Base-by-base conservation (phyloP, 805 yeast genomes). In the Candida easanensis region DNA sequence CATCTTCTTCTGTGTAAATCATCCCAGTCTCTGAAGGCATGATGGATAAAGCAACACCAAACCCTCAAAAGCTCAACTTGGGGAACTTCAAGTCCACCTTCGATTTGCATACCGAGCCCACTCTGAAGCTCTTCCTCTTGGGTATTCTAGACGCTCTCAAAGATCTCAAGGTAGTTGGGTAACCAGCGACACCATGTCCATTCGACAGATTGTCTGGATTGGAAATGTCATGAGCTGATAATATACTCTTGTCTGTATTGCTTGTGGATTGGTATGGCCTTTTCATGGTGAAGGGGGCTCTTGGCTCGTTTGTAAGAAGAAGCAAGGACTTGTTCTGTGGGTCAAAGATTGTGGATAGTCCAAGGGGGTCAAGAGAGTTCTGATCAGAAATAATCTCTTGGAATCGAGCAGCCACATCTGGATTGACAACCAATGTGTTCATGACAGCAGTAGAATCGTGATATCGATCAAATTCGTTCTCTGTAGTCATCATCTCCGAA, bases 71-170 rank as follows among this genome's bases (percentile, higher is more conserved):
- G 21, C 27, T 37, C 36, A 40, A 42, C 33, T 41, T 50, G 14
- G 54, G 51, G 20, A 50, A 50, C 31, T 35, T 42, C 31, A 52
- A 36, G 16, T 52, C 50, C 32, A 45, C 47, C 11, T 45, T 42
- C 4, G 50, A 44, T 34, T 39, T 39, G 17, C 46, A 42, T 4
- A 19, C 15, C 7, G 39, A 16, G 27, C 18, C 33, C 3, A 39
- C 41, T n/a, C 38, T 43, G 39, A 42, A 41, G 13, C 27, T 15
- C 35, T 44, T 39, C 3, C 49, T 40, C 30, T 44, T 39, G 10
- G 54, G 44, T 8, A 46, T 44, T 26, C 38, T 35, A 7, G 54
- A 45, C 33, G 19, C 26, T 13, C 5, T 27, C 15, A 17, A 4
- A 15, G 11, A 7, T 10, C n/a, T n/a, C n/a, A n/a, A n/a, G n/a